Conservation (phyloP, 441 rosid species). For the Pelargonium australe region DNA sequence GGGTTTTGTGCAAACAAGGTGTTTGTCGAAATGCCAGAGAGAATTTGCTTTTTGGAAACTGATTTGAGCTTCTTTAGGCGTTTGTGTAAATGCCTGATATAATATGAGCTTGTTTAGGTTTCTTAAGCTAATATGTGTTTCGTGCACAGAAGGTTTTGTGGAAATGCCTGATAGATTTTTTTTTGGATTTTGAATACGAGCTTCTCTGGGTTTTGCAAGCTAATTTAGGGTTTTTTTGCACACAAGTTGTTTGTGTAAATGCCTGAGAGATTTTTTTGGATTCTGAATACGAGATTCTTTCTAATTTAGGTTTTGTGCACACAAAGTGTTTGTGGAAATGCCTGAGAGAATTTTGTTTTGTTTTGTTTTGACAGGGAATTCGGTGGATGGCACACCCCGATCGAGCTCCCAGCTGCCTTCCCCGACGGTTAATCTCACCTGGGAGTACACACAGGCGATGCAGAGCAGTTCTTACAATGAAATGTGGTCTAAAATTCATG, state of each 20-base stretch:
- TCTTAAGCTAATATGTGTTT: no score
- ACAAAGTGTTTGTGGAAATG: constrained; percentile 41
- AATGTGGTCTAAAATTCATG: constrained; percentile 47
- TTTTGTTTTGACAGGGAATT: constrained; percentile 23
- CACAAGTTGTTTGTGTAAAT: constrained; percentile 3
- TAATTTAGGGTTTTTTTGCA: not conserved
- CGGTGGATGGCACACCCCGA: constrained; percentile 43
- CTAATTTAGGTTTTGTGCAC: not conserved
- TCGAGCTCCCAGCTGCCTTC: constrained; percentile 34
- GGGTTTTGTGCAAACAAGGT: not conserved
- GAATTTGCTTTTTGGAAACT: no score
- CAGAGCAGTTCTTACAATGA: constrained; percentile 63
- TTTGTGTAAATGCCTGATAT: not conserved
- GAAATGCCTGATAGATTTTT: not conserved
- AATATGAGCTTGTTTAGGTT: no score
- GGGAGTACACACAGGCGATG: constrained; percentile 43
- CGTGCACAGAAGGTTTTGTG: not conserved
- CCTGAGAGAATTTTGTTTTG: constrained; percentile 17
- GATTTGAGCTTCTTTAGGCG: not conserved
- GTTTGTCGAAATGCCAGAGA: not conserved
- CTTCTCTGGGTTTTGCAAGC: no score
- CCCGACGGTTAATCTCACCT: constrained; percentile 45
- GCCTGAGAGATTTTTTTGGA: not conserved
- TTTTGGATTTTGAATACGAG: no score
- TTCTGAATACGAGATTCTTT: not conserved